phyloP scores from a whole-genome alignment of 768 basidiomycete species.

The Pisolithus orientalis region DNA sequence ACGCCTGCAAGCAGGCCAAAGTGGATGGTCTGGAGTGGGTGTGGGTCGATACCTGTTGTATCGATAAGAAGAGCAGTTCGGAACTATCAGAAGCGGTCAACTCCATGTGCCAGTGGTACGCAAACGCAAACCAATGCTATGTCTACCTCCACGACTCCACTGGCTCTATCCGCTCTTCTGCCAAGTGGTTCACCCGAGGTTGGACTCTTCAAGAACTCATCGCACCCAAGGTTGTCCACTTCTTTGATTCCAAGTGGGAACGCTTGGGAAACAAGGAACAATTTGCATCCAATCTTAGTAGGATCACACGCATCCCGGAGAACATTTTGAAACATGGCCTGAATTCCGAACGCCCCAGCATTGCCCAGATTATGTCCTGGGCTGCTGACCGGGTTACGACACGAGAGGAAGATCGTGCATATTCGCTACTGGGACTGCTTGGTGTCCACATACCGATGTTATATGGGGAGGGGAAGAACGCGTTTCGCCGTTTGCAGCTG shows the following conservation, averaged over 20 bases:
- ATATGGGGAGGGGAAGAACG: conserved; percentile 15
- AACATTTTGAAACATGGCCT: not conserved
- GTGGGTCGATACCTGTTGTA: conserved; percentile 16
- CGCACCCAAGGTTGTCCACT: conserved; percentile 10
- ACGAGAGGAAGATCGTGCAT: no score
- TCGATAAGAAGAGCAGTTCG: conserved; percentile 14
- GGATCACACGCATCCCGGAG: not conserved
- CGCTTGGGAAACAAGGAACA: conserved; percentile 3
- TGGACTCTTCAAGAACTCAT: conserved; percentile 7
- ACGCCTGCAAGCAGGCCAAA: not conserved
- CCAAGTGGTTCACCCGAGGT: conserved; percentile 14
- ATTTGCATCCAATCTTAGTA: not conserved
- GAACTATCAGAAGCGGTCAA: conserved; percentile 3
- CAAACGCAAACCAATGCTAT: conserved; percentile 9
- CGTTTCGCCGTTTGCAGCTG: conserved; percentile 7
- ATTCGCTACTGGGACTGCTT: conserved; percentile 3
- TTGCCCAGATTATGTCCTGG: not conserved
- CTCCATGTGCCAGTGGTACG: conserved; percentile 16
- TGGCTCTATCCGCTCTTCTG: not conserved
- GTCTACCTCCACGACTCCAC: conserved; percentile 8
- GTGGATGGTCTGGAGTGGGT: conserved; percentile 2
- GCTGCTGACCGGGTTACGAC: no score
- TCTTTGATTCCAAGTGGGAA: conserved; percentile 11
- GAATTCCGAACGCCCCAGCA: not conserved
- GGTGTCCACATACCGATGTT: conserved; percentile 6